Percentiles rank a stretch among this genome's conserved stretches.
These are phyloP conservation scores for Diplodia mutila DNA, from an alignment of 2,329 filamentous ascomycete species.

Conservation along the genomic window DNA sequence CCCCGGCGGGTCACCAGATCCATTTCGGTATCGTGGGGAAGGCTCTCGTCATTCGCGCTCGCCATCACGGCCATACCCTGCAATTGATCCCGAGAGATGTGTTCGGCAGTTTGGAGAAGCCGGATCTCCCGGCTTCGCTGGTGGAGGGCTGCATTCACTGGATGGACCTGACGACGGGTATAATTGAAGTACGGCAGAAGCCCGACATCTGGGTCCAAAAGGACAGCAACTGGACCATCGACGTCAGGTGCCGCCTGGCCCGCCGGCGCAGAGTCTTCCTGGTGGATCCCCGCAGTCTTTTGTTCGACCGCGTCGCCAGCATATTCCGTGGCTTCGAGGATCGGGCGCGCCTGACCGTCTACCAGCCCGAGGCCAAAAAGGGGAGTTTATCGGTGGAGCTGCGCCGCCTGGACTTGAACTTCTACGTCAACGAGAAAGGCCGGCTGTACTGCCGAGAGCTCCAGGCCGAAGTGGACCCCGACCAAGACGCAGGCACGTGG, in stretches of 20 bases:
- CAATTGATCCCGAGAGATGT: constrained; percentile 42
- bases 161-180: constrained; percentile 54
- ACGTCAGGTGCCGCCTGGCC: constrained; percentile 36
- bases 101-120: constrained; percentile 30
- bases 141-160: constrained; percentile 62
- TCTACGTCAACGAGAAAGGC: constrained; percentile 52
- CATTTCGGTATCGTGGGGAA: constrained; percentile 58
- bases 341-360: constrained; percentile 49
- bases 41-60: constrained; percentile 51
- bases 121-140: constrained; percentile 58
- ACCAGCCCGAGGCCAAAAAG: constrained; percentile 42
- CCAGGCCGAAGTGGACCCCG: constrained; percentile 49
- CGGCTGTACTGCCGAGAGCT: constrained; percentile 58
- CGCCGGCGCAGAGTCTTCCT: constrained; percentile 40
- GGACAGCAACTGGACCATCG: constrained; percentile 47
- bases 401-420: constrained; percentile 57
- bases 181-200: constrained; percentile 58
- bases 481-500: constrained; percentile 63
- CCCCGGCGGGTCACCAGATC: constrained; percentile 48
- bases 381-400: constrained; percentile 52
- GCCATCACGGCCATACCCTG: constrained; percentile 31
- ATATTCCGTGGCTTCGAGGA: constrained; percentile 59
- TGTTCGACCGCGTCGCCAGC: constrained; percentile 45
- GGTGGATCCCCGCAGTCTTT: constrained; percentile 53
- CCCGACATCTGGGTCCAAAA: constrained; percentile 48